Percentiles rank a stretch among this genome's conserved stretches.
Evolutionary conservation across 169 alveolate genomes (phyloP).

Genomic region (Fabrea salina): DNA sequence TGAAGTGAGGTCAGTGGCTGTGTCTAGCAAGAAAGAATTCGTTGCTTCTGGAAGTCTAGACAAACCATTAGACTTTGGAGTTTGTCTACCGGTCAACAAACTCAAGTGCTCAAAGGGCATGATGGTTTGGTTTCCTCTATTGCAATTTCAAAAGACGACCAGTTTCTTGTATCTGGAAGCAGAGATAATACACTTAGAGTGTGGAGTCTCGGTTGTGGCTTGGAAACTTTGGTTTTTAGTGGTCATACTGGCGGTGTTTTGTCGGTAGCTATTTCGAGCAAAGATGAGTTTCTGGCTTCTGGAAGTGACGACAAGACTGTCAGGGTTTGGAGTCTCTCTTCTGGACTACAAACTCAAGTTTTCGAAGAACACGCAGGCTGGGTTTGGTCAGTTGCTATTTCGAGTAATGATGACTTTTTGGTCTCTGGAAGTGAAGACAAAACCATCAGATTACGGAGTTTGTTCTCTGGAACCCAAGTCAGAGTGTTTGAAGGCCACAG

Average conservation of each 20-base stretch:
- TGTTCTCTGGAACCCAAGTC: neutral
- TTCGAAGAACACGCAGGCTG: neutral
- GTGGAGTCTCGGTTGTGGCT: neutral
- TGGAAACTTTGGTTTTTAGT: neutral
- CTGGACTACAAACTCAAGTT: neutral
- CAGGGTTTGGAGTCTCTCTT: neutral
- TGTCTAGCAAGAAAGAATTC: neutral
- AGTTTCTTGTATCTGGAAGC: neutral
- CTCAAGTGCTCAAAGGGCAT: neutral
- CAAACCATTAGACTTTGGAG: conserved; percentile 21
- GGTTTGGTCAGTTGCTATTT: neutral
- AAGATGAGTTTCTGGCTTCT: neutral
- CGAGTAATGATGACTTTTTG: neutral
- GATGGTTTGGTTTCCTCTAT: neutral
- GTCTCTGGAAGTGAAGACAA: neutral
- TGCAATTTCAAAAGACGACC: neutral
- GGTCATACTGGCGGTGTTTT: neutral
- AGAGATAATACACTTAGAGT: neutral
- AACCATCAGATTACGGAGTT: neutral
- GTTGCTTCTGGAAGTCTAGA: neutral
- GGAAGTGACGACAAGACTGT: neutral
- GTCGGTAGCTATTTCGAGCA: neutral
- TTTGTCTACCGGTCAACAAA: neutral
- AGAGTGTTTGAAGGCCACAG: conserved; percentile 43
- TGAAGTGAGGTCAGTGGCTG: neutral